Conservation (phyloP, 208 protist species). For the Angomonas ambiguus region DNA sequence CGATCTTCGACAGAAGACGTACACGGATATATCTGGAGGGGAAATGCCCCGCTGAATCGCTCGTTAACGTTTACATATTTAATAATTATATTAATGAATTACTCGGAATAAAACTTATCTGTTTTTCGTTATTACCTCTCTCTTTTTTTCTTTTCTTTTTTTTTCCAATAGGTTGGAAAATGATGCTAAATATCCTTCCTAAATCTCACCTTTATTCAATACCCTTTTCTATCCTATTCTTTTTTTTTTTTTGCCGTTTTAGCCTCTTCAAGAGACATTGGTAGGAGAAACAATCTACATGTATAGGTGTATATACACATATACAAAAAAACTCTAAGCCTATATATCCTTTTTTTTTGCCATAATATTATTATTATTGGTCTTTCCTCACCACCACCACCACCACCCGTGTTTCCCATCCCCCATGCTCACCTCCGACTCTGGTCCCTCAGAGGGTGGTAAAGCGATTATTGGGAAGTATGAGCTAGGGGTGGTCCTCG, state of each 20-base stretch:
- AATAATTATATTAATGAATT: slow-evolving; percentile 1
- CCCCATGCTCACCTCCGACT: too few relatives aligned
- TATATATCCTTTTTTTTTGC: not conserved
- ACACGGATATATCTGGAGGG: slow-evolving; percentile 66
- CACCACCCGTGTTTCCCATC: too few relatives aligned
- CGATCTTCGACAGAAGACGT: slow-evolving; percentile 74
- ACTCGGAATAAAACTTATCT: too few relatives aligned
- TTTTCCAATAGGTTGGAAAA: not conserved
- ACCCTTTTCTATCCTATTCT: too few relatives aligned
- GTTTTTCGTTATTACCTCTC: too few relatives aligned
- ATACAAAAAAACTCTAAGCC: slow-evolving; percentile 4
- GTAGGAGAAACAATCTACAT: slow-evolving; percentile 3
- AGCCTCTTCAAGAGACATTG: too few relatives aligned
- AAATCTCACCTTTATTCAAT: too few relatives aligned
- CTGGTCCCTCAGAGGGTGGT: not conserved
- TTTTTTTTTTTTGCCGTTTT: too few relatives aligned
- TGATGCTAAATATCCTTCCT: not conserved
- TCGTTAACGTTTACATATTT: not conserved
- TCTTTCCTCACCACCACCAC: not conserved
- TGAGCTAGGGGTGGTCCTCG: slow-evolving; percentile 71
- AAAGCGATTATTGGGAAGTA: slow-evolving; percentile 80
- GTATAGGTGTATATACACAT: not conserved
- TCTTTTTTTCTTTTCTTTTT: not conserved
- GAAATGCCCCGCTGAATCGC: slow-evolving; percentile 53
- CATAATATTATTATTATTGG: not conserved